phyloP scores from a whole-genome alignment of 208 protist species.

The Giardia muris region DNA sequence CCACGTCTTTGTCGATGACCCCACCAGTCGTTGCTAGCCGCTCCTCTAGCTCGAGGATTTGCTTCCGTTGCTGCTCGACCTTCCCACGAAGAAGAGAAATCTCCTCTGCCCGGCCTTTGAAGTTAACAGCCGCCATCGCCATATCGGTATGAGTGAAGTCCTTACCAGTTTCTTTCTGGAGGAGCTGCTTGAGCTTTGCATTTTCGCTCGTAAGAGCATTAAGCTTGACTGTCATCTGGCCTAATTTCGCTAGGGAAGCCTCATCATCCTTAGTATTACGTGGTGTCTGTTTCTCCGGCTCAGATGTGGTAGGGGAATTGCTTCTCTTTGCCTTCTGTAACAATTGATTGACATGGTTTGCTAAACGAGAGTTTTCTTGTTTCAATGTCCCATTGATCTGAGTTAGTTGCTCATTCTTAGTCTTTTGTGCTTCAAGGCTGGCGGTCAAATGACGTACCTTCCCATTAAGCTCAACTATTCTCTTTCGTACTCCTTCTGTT shows the following conservation, averaged over 20 bases:
- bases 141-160: background rate
- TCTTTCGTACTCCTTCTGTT: background rate
- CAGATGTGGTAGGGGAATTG: background rate
- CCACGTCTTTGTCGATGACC: background rate
- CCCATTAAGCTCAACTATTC: background rate
- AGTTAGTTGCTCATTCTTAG: background rate
- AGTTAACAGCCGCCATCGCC: background rate
- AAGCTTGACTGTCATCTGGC: background rate
- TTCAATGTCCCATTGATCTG: background rate
- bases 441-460: background rate
- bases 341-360: background rate
- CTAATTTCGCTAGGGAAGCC: background rate
- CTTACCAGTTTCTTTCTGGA: background rate
- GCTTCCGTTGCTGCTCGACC: background rate
- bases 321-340: background rate
- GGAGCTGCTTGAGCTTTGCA: background rate
- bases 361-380: background rate
- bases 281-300: background rate
- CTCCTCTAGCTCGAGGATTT: background rate
- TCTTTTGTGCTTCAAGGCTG: background rate
- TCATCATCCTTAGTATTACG: background rate
- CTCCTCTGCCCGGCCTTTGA: background rate
- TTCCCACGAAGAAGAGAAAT: background rate
- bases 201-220: background rate
- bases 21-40: background rate